Evolutionary conservation across 2,329 filamentous ascomycete genomes (phyloP).

Genomic region (Penicillium sp.): DNA sequence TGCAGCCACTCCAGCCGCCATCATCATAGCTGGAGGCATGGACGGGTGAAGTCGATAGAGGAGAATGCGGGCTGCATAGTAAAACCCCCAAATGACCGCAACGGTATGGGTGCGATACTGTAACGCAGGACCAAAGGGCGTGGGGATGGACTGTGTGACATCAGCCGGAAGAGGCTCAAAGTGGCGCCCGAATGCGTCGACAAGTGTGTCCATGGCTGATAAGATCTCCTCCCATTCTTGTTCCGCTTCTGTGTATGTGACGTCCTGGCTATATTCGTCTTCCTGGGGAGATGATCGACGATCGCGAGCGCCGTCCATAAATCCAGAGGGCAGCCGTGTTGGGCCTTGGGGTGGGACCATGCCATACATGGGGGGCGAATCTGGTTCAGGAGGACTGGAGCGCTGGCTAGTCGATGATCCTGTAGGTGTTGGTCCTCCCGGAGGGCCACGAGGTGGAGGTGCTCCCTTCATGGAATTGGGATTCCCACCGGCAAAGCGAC

Average conservation of each 20-base stretch:
- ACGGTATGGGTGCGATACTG: conserved; percentile 85
- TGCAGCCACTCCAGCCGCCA: conserved; percentile 74
- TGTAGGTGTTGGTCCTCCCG: not conserved
- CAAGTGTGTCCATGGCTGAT: conserved; percentile 39
- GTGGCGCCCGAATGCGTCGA: conserved; percentile 60
- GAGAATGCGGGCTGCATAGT: conserved; percentile 77
- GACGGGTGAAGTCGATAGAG: conserved; percentile 76
- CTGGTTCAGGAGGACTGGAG: conserved; percentile 7
- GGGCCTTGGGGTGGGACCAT: conserved; percentile 43
- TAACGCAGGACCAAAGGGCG: conserved; percentile 76
- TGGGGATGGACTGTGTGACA: conserved; percentile 52
- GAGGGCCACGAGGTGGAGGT: conserved; percentile 9
- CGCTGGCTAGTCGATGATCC: conserved; percentile 5
- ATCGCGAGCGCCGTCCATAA: conserved; percentile 41
- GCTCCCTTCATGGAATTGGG: conserved; percentile 6
- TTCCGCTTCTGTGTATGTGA: conserved; percentile 62
- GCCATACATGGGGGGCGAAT: conserved; percentile 41
- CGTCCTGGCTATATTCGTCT: conserved; percentile 56
- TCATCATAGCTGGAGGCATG: conserved; percentile 87
- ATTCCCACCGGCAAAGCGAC: conserved; percentile 20
- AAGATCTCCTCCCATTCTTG: conserved; percentile 63
- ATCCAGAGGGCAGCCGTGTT: conserved; percentile 46
- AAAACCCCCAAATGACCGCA: conserved; percentile 79
- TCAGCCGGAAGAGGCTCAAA: conserved; percentile 72
- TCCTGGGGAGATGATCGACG: conserved; percentile 15